Base-by-base conservation (phyloP, 1,284 basidiomycete species). In the Ceratobasidium sp. region DNA sequence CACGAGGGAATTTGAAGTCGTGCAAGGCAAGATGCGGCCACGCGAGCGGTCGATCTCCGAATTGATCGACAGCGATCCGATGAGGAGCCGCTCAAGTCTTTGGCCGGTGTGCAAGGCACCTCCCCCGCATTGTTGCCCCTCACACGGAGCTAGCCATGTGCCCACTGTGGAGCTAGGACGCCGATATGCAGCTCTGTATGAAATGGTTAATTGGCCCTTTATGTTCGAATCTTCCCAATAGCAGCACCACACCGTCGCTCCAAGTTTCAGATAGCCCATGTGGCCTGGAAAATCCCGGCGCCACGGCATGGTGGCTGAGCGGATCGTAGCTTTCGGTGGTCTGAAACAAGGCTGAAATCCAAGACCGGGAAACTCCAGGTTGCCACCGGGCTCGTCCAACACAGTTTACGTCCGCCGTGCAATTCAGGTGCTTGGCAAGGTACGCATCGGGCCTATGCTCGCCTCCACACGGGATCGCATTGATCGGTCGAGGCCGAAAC, bases 71-170 rank as follows among this genome's bases (percentile, higher is more conserved):
- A 35, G 27, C 27, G 30, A 20, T 60, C 33, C 16, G 33, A 23
- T 27, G 59, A 35, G 6, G 23, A 33, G 5, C 57, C 23, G 59
- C 33, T 60, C 30, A 38, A 7, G 33, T 27, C 27, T 5, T 60
- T 14, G 59, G 18, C 59, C 20, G 59, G 33, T 16, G 59, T 38
- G 10, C 33, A 30, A 57, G 54, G 54, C 54, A 57, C n/a, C 10
- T 10, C n/a, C 6, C n/a, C 27, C 12, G n/a, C n/a, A 57, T 57
- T 57, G 27, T 27, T 14, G 8, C 54, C 14, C 20, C 20, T 50
- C 8, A 59, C 27, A 60, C 59, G 57, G 57, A 59, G 57, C 30
- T 27, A 33, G 59, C 59, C 59, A 60, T 60, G 59, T 60, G 59
- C 30, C 35, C 59, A 30, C 27, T 33, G 33, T 35, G 30, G 59